Evolutionary conservation across 495 filamentous ascomycete genomes (phyloP).

Genomic region (Aspergillus conjunctus): DNA sequence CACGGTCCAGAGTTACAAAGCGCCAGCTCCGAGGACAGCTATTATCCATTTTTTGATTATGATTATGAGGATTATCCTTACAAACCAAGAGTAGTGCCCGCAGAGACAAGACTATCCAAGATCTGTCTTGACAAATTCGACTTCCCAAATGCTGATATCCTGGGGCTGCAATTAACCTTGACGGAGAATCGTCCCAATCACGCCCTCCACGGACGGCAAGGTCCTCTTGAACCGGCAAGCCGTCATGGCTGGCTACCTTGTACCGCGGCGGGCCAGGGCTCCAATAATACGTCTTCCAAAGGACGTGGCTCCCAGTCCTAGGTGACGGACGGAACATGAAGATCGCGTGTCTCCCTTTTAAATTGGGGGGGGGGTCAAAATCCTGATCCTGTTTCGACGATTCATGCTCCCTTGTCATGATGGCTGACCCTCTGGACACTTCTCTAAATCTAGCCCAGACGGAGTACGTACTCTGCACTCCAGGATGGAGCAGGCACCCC

Average conservation of each 20-base stretch:
- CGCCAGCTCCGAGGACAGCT: background rate
- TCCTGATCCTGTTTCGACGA: background rate
- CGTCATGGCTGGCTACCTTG: conserved; percentile 1
- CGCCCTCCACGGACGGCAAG: background rate
- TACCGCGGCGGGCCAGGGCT: background rate
- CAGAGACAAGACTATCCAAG: background rate
- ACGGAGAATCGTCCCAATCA: background rate
- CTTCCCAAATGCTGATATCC: background rate
- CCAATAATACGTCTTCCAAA: background rate
- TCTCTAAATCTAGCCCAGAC: conserved; percentile 1
- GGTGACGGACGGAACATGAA: background rate
- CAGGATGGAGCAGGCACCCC: conserved; percentile 11
- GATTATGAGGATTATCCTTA: background rate
- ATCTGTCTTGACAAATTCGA: conserved; percentile 2
- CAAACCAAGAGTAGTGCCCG: background rate
- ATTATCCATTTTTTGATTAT: background rate
- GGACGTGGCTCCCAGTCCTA: background rate
- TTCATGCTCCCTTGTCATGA: background rate
- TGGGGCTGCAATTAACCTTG: background rate
- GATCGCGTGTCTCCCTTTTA: conserved; percentile 6
- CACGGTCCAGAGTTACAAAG: conserved; percentile 4
- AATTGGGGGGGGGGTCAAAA: background rate
- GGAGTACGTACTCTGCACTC: conserved; percentile 5
- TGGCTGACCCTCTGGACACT: background rate
- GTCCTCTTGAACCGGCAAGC: conserved; percentile 19